Evolutionary conservation across 192 early-diverging fungal species (phyloP).

Genomic region (Ramicandelaber brevisporus): DNA sequence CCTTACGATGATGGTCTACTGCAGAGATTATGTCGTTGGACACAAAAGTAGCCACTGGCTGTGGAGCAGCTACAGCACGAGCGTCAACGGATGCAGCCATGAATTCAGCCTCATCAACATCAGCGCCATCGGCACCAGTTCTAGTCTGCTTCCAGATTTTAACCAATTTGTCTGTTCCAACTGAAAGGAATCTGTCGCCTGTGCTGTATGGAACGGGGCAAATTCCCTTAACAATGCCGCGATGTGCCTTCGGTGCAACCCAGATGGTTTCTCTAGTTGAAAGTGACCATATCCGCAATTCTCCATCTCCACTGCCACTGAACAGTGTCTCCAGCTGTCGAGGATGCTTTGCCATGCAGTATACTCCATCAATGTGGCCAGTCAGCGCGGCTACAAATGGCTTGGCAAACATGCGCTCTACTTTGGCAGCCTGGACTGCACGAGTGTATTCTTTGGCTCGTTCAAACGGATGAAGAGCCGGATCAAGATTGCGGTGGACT

Average conservation of each 20-base stretch:
- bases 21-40: conserved; percentile 58
- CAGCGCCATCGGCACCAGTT: conserved; percentile 7
- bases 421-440: conserved; percentile 78
- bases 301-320: conserved; percentile 87
- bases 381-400: conserved; percentile 75
- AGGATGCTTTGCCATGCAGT: conserved; percentile 85
- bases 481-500: conserved; percentile 71
- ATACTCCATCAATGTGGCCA: conserved; percentile 91
- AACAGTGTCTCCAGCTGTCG: conserved; percentile 53
- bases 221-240: conserved; percentile 69
- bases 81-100: background rate
- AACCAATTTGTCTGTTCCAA: conserved; percentile 77
- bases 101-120: background rate
- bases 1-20: conserved; percentile 71
- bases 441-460: conserved; percentile 84
- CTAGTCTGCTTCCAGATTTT: conserved; percentile 68
- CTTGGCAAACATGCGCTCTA: conserved; percentile 90
- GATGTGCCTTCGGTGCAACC: conserved; percentile 43
- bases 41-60: conserved; percentile 49
- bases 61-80: conserved; percentile 5
- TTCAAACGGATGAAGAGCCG: conserved; percentile 79
- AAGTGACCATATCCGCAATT: conserved; percentile 80
- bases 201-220: conserved; percentile 30
- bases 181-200: conserved; percentile 58
- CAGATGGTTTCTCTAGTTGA: conserved; percentile 48